Evolutionary conservation across 192 early-diverging fungal genomes (phyloP), one percentile per base, ranked within the genome.

Genomic region (Backusella macrospora): DNA sequence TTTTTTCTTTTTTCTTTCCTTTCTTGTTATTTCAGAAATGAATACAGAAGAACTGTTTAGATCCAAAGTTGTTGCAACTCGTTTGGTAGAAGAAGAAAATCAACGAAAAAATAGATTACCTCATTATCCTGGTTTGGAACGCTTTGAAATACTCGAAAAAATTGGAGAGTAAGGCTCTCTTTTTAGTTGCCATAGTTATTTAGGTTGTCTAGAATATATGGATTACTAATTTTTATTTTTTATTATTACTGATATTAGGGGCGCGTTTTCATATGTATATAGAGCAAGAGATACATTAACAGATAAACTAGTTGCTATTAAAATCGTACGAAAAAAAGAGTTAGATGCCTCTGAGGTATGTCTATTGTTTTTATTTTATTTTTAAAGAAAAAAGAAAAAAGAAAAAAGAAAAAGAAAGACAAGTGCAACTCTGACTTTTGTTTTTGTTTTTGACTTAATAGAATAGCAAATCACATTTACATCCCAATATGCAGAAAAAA

Each of bases 251-350:
- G 9, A 52, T 62, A 48, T 55, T 86, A 93, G 92, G 77, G 94
- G 94, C 42, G 94, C 94, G 16, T 96, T 96, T 82, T 92, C 90
- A 67, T 91, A 89, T 73, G 94, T 96, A 13, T 94, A 92, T 84
- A 87, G 89, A 72, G 94, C 92, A 10, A 68, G 82, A 39, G 90
- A 91, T 65, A 87, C 78, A n/a, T 76, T 80, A 70, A 86, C 86
- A 12, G 83, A 91, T 38, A 73, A 89, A 48, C 77, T 91, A 62
- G 95, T 96, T 39, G 95, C 94, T 13, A 87, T 96, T 78, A 96
- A 96, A 84, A 87, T 93, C 10, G 93, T 93, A 7, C 81, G 90
- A 75, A 96, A 93, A 78, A 74, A 76, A 13, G 91, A 93, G 18
- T 79, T 95, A 73, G 89, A 88, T 73, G 75, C 90, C 18, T 84